Conservation (phyloP, 2,329 filamentous ascomycete genomes). For the Hypoxylon sp. region DNA sequence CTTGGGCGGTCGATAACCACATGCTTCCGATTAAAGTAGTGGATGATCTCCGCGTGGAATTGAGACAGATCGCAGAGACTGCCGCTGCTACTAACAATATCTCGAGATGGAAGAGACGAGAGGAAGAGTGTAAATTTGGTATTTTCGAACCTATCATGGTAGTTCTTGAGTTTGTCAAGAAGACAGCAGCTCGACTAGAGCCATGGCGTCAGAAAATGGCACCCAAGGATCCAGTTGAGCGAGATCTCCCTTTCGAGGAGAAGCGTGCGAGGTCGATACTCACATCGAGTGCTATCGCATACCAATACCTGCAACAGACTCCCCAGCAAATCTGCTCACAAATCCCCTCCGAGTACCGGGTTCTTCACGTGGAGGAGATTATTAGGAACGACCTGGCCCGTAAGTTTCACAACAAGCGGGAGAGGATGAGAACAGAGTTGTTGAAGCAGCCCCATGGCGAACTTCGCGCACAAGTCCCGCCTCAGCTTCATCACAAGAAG, state of each 20-base stretch:
- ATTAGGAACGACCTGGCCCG: conserved; percentile 46
- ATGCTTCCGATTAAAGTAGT: conserved; percentile 30
- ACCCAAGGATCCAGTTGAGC: not conserved
- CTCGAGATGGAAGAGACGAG: conserved; percentile 33
- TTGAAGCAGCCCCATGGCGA: conserved; percentile 4
- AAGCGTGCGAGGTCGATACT: conserved; percentile 13
- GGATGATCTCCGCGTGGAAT: conserved; percentile 31
- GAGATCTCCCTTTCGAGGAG: conserved; percentile 19
- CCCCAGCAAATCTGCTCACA: conserved; percentile 45
- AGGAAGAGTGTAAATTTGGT: conserved; percentile 31
- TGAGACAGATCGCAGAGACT: conserved; percentile 29
- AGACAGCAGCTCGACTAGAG: conserved; percentile 12
- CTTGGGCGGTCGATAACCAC: conserved; percentile 33
- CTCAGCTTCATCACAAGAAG: conserved; percentile 15
- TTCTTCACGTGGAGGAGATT: conserved; percentile 52
- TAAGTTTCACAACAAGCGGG: conserved; percentile 43
- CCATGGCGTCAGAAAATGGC: conserved; percentile 11
- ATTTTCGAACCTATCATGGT: conserved; percentile 38
- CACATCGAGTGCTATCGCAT: conserved; percentile 41
- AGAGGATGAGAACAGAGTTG: conserved; percentile 40
- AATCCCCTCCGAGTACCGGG: conserved; percentile 45
- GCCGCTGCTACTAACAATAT: conserved; percentile 35
- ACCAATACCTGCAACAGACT: conserved; percentile 44
- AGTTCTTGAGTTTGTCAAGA: conserved; percentile 32
- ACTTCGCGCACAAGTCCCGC: conserved; percentile 22